Evolutionary conservation across 768 basidiomycete species (phyloP).

Genomic region (Leucocoprinus sp.): DNA sequence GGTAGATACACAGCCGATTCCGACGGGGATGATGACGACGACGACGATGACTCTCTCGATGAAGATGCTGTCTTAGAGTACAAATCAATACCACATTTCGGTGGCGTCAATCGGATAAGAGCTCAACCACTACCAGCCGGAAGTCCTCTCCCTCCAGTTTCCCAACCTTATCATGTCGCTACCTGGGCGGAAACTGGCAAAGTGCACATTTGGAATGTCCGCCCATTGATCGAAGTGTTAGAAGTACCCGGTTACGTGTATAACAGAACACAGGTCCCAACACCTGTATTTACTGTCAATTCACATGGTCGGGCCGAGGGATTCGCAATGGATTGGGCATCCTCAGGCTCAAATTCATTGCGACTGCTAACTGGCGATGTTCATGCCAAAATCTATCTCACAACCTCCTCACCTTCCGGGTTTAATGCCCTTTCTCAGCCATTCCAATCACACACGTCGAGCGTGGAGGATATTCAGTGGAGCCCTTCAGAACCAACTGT

Average conservation of each 20-base stretch:
- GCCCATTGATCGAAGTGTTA: conserved; percentile 85
- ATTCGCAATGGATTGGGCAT: conserved; percentile 96
- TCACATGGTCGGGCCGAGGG: conserved; percentile 87
- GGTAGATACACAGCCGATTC: conserved; percentile 39
- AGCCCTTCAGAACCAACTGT: conserved; percentile 89
- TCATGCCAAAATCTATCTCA: conserved; percentile 87
- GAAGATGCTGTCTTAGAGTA: conserved; percentile 94
- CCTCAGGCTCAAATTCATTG: conserved; percentile 61
- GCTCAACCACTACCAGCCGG: conserved; percentile 78
- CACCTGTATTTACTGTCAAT: conserved; percentile 73
- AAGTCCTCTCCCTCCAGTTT: conserved; percentile 51
- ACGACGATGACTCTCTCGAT: conserved; percentile 72
- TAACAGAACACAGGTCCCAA: conserved; percentile 52
- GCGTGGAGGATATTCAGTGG: conserved; percentile 97
- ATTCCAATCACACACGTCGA: conserved; percentile 85
- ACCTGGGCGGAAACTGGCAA: conserved; percentile 97
- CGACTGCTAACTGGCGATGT: conserved; percentile 89
- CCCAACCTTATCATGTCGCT: conserved; percentile 86
- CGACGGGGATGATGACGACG: conserved; percentile 52
- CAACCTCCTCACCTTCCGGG: conserved; percentile 74
- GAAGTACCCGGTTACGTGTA: conserved; percentile 74
- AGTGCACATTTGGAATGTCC: conserved; percentile 92
- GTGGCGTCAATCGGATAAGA: conserved; percentile 90
- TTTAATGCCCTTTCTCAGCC: conserved; percentile 77
- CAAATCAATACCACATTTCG: conserved; percentile 82